Evolutionary conservation across 352 stramenopile genomes (phyloP), one percentile per base, ranked within the genome.

Genomic region (Aphanomyces cochlioides): DNA sequence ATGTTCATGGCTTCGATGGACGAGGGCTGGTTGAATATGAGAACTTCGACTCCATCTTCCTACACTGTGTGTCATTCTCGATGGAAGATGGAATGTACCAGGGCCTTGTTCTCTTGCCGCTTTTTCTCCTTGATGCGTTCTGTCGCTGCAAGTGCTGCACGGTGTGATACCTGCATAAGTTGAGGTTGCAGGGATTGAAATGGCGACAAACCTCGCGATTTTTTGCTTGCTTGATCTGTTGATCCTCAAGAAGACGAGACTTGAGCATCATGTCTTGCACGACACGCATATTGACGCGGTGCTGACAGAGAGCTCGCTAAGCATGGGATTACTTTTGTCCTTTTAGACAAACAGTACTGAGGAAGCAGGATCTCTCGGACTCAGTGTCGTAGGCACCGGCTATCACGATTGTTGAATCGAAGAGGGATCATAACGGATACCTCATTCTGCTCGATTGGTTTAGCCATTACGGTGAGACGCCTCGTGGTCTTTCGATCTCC

Each of bases 1-100:
- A 93, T 88, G 64, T 93, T 91, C 83, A 91, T 93, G 1, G 85
- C 83, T 48, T 87, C 81, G 40, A 93, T 82, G 1, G 81, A 90
- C 40, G 83, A 93, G 36, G 82, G 74, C 71, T 92, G 85, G 68
- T 92, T 83, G 4, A 80, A 75, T 47, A 91, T 83, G 21, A 91
- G 73, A 17, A 81, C 48, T 21, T 92, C 78, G 19, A 92, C 72
- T 47, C 85, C 78, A 13, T 78, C 69, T 60, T 90, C 82, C 56
- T 85, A 59, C 39, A 43, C 38, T 2, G 10, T 50, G 43, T 28
- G 28, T 28, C 28, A 28, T 28, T 28, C 28, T 28, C 28, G 28
- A 28, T 28, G 28, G 28, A 19, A 15, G 45, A 53, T 53, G 45
- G n/a, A 21, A 13, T n/a, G 37, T 70, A 70, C 64, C 3, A 70